Base-by-base conservation (phyloP, 2,329 filamentous ascomycete species). In the Penicillium italicum region DNA sequence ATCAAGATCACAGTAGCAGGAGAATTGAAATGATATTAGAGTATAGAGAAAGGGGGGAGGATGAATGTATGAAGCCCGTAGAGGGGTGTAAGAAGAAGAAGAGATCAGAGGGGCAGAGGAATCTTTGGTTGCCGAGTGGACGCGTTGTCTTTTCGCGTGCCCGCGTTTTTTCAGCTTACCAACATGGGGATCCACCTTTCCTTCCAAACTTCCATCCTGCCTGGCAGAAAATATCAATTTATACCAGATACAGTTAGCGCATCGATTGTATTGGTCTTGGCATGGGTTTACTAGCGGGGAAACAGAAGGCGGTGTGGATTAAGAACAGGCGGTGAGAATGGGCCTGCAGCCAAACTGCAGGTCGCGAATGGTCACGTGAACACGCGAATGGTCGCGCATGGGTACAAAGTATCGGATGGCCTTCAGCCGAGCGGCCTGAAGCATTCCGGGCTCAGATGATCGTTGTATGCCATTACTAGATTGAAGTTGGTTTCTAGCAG, bases 101-200 rank as follows among this genome's bases (percentile, higher is more conserved):
- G 60, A 69, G 64, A 59, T 59, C 57, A 58, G 66, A 67, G 63
- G 65, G 53, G 53, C 53, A 55, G 52, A 55, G 53, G 53, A 55
- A 51, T 51, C 52, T 55, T 55, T 51, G 53, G 53, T 55, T 55
- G 47, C 47, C 47, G 45, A 50, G 34, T 48, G 28, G 53, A 55
- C 53, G 53, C 53, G 53, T 55, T 55, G 52, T 50, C 47, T 36
- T 44, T 44, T 54, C 53, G 53, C 53, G 53, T 62, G 62, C 62
- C 64, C 59, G 59, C 54, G 56, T 42, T 53, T 53, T 59, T 55
- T 56, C 50, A 51, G 53, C 53, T 55, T 55, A 55, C 53, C 53
- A 55, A 55, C 31, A 18, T 1, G 4, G 10, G 41, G 43, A 20
- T 38, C 53, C 53, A 55, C 53, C 41, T 36, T 37, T 37, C 18